phyloP scores from a whole-genome alignment of 768 basidiomycete genomes.

The Lentinula boryana region DNA sequence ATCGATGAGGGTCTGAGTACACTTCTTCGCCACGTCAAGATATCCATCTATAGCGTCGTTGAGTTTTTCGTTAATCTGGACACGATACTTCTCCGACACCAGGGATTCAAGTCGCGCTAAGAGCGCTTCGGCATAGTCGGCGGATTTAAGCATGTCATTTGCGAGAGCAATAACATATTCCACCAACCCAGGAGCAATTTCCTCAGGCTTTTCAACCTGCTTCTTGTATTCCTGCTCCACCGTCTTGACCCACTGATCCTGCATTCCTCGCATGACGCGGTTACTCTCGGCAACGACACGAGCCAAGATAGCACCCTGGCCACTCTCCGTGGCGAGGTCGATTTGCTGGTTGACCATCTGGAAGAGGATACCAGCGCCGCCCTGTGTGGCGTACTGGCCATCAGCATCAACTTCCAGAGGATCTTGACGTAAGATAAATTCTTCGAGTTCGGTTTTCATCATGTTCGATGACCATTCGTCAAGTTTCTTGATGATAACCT shows the following conservation, averaged over 20 bases:
- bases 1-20: conserved; percentile 89
- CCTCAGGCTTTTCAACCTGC: conserved; percentile 83
- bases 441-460: conserved; percentile 83
- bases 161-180: conserved; percentile 96
- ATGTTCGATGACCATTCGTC: conserved; percentile 96
- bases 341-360: conserved; percentile 98
- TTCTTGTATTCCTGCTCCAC: conserved; percentile 85
- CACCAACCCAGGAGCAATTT: conserved; percentile 80
- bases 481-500: conserved; percentile 88
- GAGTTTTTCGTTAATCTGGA: conserved; percentile 74
- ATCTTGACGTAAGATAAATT: conserved; percentile 76
- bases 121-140: conserved; percentile 87
- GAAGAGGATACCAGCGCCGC: conserved; percentile 90
- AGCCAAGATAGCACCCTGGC: conserved; percentile 89
- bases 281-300: conserved; percentile 85
- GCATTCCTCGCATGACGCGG: conserved; percentile 84
- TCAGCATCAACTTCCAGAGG: conserved; percentile 89
- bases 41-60: conserved; percentile 98
- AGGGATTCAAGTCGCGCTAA: conserved; percentile 83
- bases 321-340: conserved; percentile 91
- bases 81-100: conserved; percentile 88
- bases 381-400: conserved; percentile 85
- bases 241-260: conserved; percentile 81
- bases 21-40: conserved; percentile 96
- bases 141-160: conserved; percentile 96